Conservation (phyloP, 2,329 filamentous ascomycete species). For the Penicillium sp. region DNA sequence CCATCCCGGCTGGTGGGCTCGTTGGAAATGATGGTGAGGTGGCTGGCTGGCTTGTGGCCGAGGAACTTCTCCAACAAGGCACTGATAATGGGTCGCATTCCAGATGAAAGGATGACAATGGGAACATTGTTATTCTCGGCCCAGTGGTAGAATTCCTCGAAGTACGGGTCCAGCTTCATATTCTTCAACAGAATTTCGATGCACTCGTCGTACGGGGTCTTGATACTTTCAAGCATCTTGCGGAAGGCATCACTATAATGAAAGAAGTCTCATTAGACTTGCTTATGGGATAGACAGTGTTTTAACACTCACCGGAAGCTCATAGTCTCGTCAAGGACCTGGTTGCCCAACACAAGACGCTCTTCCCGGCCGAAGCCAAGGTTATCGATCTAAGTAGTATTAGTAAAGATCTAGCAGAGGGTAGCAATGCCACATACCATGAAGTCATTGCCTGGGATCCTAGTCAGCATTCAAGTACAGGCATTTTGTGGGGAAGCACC, state of each 20-base stretch:
- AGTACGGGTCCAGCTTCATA: conserved; percentile 80
- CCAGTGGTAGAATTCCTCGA: conserved; percentile 82
- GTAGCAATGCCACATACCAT: conserved; percentile 39
- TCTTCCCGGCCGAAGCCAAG: conserved; percentile 69
- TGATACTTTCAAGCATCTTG: conserved; percentile 84
- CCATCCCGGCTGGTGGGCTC: conserved; percentile 59
- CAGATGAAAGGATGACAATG: conserved; percentile 81
- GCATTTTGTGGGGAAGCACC: conserved; percentile 22
- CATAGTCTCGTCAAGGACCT: conserved; percentile 61
- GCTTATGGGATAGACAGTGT: neutral
- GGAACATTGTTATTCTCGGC: conserved; percentile 72
- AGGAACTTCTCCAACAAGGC: conserved; percentile 71
- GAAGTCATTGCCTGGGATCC: conserved; percentile 52
- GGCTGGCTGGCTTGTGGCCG: conserved; percentile 58
- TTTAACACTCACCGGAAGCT: conserved; percentile 54
- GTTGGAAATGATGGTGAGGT: conserved; percentile 88
- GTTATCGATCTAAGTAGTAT: conserved; percentile 67
- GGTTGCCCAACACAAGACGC: conserved; percentile 64
- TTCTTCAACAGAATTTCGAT: conserved; percentile 68
- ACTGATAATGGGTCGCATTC: conserved; percentile 86
- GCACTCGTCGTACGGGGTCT: conserved; percentile 70
- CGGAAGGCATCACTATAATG: conserved; percentile 62
- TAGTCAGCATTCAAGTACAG: conserved; percentile 10
- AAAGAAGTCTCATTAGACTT: conserved; percentile 1
- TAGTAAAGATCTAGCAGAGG: neutral